Evolutionary conservation across 768 basidiomycete species (phyloP).

Genomic region (Lentinula raphanica): DNA sequence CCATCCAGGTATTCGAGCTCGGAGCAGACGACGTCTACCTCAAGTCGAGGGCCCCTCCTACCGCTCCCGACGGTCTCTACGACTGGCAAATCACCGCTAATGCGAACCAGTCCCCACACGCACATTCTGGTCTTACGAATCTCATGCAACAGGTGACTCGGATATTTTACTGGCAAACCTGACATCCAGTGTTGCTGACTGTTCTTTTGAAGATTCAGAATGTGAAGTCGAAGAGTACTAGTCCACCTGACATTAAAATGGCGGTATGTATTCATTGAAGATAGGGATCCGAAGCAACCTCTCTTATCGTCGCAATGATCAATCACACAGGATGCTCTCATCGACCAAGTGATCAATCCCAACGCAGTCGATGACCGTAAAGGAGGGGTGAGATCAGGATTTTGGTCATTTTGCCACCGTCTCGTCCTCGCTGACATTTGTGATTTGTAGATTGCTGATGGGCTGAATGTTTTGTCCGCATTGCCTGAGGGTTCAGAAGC

Average conservation of each 20-base stretch:
- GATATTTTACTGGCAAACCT: neutral
- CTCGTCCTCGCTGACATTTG: neutral
- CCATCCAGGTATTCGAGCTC: slow-evolving; percentile 20
- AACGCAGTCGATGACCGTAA: slow-evolving; percentile 40
- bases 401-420: neutral
- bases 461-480: neutral
- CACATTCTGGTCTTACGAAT: slow-evolving; percentile 31
- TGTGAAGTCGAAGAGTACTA: slow-evolving; percentile 18
- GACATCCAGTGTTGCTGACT: neutral
- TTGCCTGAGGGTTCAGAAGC: slow-evolving; percentile 3
- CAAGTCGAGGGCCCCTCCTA: slow-evolving; percentile 30
- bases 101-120: slow-evolving; percentile 21
- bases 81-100: slow-evolving; percentile 32
- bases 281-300: too few relatives aligned
- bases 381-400: slow-evolving; percentile 18
- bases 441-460: slow-evolving; percentile 1
- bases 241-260: slow-evolving; percentile 17
- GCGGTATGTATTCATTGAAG: slow-evolving; percentile 18
- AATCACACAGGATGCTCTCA: slow-evolving; percentile 21
- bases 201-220: slow-evolving; percentile 13
- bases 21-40: slow-evolving; percentile 32
- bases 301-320: neutral
- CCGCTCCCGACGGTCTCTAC: slow-evolving; percentile 40
- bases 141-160: slow-evolving; percentile 22
- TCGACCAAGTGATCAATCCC: slow-evolving; percentile 24